Evolutionary conservation across 2,329 filamentous ascomycete genomes (phyloP), one percentile per base, ranked within the genome.

Genomic region (Epichloe bromicola): DNA sequence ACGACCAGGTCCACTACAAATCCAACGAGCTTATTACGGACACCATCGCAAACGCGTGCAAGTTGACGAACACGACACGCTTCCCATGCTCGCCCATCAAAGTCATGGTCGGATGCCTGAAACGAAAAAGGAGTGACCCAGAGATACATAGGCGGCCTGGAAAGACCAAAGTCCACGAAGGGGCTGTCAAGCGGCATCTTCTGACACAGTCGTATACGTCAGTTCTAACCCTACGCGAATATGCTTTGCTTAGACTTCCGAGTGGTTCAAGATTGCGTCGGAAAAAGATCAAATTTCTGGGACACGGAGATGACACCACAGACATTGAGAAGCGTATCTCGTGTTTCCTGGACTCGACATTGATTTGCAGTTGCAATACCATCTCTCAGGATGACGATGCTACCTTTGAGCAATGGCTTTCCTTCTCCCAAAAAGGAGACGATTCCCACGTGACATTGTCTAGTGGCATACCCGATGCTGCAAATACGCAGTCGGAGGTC

Each of bases 181-280:
- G 58, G 43, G 55, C 60, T 15, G 59, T 67, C 46, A 68, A 59
- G 58, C 82, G 88, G 61, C 78, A 80, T 50, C 75, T 93, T 36
- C 72, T 95, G 51, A 74, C 73, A 44, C 75, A 77, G 54, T 86
- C 83, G 67, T 95, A 89, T 66, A 67, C 74, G 7, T 67, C 74
- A 45, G 75, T 89, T 12, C 65, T 79, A 51, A 82, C 82, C 0
- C 70, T 95, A 52, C 81, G 88, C 59, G 74, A 84, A 52, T 86
- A 88, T 68, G 70, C 90, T 39, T 70, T 90, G 46, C 70, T 71
- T 19, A 78, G 73, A 53, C 74, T 94, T 11, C 84, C 86, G 0
- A 57, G 65, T n/a, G 74, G 79, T 11, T 91, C 87, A 5, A 85
- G 75, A 50, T 63, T 82, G 50, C 70, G 80, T 44, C 70, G 76